Base-by-base conservation (phyloP, 1,139 yeast genomes). In the Geotrichum candidum region DNA sequence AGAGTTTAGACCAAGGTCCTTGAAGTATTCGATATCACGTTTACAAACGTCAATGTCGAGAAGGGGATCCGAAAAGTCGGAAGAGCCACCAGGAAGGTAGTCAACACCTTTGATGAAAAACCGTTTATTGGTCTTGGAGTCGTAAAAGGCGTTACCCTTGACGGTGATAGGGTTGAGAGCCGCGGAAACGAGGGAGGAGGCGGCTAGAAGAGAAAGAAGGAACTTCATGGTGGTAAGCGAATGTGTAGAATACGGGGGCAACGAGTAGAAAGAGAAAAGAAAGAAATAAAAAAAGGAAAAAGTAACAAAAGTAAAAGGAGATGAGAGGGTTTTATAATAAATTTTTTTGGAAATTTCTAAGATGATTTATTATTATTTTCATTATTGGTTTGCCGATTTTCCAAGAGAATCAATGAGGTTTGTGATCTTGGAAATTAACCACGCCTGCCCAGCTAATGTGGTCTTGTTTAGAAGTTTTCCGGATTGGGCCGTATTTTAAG, bases 31-130 rank as follows among this genome's bases (percentile, higher is more conserved):
- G 66, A 91, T 82, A 74, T 92, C 98, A 75, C 98, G 85, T 68
- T 82, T 77, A 81, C 97, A 90, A 33, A 81, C 73, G 1, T 73
- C 80, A 53, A 75, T 77, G 72, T 89, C 89, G 51, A 90, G 88
- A 61, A 90, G 78, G 33, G 96, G 96, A 74, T 89, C 96, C 52
- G 82, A 78, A 69, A 84, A 84, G 57, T 81, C 68, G 48, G 65
- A 62, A 55, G 84, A 80, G 59, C 86, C 82, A 74, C 88, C 87
- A 66, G 86, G 83, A 77, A 88, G 95, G 78, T 89, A 88, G 46
- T 95, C 96, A 65, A 89, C 80, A 74, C 96, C 96, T 72, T 80
- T 82, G 75, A 90, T 83, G 77, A 84, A 87, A 77, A 90, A 90
- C 73, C 90, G 95, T 60, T 91, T 81, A 38, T 92, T 94, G 72